These are phyloP conservation scores for Filosporella fistucella DNA, from an alignment of 495 filamentous ascomycete species.

Conservation along the genomic window DNA sequence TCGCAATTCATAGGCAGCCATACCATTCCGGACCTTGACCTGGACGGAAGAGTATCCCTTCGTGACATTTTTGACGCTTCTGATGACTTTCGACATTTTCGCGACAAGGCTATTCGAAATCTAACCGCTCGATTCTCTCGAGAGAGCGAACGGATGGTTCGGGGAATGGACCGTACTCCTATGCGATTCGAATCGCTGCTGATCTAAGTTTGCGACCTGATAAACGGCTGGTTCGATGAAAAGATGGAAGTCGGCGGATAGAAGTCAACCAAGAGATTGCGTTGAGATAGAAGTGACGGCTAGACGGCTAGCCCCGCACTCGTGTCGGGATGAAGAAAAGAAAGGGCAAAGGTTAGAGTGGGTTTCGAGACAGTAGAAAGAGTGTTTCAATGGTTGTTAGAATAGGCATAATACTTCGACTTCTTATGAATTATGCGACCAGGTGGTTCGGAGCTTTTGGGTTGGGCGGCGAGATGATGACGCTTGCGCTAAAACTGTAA, in stretches of 20 bases:
- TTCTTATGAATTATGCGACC: not conserved
- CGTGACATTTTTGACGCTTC: constrained; percentile 99
- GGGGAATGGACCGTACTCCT: not conserved
- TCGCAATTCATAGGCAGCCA: constrained; percentile 28
- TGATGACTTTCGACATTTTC: constrained; percentile 93
- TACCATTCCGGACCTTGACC: constrained; percentile 99
- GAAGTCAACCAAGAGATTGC: not conserved
- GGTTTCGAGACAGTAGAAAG: not conserved
- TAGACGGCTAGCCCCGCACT: constrained; percentile 11
- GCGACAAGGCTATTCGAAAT: constrained; percentile 15
- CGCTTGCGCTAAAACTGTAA: too few relatives aligned
- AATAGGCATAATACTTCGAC: constrained; percentile 13
- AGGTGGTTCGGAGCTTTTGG: constrained; percentile 3
- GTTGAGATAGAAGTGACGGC: constrained; percentile 1
- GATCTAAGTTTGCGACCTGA: not conserved
- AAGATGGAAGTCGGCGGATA: constrained; percentile 6
- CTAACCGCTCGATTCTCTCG: not conserved
- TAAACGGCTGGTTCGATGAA: not conserved
- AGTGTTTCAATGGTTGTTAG: constrained; percentile 18
- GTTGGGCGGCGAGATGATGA: too few relatives aligned
- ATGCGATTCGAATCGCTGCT: not conserved
- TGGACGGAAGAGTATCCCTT: constrained; percentile 97
- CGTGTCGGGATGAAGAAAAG: not conserved
- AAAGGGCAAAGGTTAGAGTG: not conserved
- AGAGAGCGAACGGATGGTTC: not conserved